Evolutionary conservation across 2,329 filamentous ascomycete species (phyloP).

Genomic region (Sporothrix curviconia): DNA sequence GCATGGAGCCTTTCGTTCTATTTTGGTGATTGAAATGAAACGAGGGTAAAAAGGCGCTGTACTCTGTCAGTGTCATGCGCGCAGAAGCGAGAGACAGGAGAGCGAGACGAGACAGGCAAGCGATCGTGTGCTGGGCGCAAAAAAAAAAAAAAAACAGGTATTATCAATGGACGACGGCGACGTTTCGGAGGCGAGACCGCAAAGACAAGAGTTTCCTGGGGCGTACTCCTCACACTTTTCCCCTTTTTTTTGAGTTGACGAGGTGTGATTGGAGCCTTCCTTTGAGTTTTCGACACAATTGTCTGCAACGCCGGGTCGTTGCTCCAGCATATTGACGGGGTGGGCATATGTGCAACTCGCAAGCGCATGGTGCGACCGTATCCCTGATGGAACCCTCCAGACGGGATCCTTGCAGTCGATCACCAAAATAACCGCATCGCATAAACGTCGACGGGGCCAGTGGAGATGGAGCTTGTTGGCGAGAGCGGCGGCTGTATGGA

Average conservation of each 20-base stretch:
- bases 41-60: conserved; percentile 5
- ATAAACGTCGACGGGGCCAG: no score
- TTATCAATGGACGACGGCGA: background rate
- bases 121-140: no score
- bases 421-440: conserved; percentile 10
- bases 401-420: conserved; percentile 15
- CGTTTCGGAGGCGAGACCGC: conserved; percentile 7
- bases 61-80: background rate
- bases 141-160: conserved; percentile 4
- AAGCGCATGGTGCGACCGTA: conserved; percentile 17
- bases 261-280: conserved; percentile 5
- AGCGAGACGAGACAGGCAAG: no score
- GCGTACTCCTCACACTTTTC: no score
- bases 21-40: conserved; percentile 7
- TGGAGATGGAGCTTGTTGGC: no score
- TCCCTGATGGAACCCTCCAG: conserved; percentile 8
- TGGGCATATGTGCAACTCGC: conserved; percentile 15
- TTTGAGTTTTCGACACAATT: conserved; percentile 12
- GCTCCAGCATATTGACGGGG: conserved; percentile 15
- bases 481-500: no score
- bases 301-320: conserved; percentile 11
- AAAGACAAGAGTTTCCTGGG: no score
- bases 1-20: background rate
- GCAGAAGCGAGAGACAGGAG: background rate
- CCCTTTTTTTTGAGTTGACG: background rate